phyloP scores from a whole-genome alignment of 1,284 basidiomycete species.

The Apiotrichum gamsii region DNA sequence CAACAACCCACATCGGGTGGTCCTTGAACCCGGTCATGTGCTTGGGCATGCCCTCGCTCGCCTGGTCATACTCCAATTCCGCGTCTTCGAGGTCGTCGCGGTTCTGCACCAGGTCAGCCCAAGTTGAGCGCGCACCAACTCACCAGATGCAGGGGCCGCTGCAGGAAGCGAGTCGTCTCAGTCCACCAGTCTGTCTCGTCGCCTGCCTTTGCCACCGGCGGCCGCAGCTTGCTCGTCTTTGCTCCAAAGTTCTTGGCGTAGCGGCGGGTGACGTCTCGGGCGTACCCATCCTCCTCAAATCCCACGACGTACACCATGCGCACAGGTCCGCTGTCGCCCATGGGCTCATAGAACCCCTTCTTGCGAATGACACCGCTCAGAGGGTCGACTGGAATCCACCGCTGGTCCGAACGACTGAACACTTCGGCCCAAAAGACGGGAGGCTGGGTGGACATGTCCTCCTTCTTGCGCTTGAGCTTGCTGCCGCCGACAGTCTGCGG shows the following conservation, averaged over 20 bases:
- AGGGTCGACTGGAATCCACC: conserved; percentile 91
- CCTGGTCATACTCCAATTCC: conserved; percentile 72
- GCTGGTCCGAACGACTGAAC: conserved; percentile 82
- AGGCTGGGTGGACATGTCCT: conserved; percentile 50
- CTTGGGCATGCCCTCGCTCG: conserved; percentile 88
- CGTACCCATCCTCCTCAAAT: conserved; percentile 71
- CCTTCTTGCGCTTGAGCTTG: conserved; percentile 31
- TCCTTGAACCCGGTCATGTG: conserved; percentile 90
- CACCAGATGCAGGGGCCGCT: conserved; percentile 72
- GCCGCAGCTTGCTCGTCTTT: conserved; percentile 74
- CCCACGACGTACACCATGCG: conserved; percentile 89
- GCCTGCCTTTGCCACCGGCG: conserved; percentile 56
- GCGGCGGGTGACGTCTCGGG: conserved; percentile 53
- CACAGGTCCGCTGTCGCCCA: conserved; percentile 57
- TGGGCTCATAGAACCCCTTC: conserved; percentile 76
- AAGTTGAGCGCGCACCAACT: conserved; percentile 28
- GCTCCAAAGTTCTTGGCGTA: conserved; percentile 73
- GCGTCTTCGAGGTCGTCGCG: conserved; percentile 91
- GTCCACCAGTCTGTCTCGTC: conserved; percentile 86
- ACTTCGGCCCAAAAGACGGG: conserved; percentile 98
- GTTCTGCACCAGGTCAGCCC: conserved; percentile 52
- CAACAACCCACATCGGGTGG: conserved; percentile 68
- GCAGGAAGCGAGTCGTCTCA: conserved; percentile 57
- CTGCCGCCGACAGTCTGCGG: conserved; percentile 23
- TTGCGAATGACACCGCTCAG: conserved; percentile 73